These are phyloP conservation scores for Phytomonas francai DNA, from an alignment of 208 protist species.

Conservation along the genomic window DNA sequence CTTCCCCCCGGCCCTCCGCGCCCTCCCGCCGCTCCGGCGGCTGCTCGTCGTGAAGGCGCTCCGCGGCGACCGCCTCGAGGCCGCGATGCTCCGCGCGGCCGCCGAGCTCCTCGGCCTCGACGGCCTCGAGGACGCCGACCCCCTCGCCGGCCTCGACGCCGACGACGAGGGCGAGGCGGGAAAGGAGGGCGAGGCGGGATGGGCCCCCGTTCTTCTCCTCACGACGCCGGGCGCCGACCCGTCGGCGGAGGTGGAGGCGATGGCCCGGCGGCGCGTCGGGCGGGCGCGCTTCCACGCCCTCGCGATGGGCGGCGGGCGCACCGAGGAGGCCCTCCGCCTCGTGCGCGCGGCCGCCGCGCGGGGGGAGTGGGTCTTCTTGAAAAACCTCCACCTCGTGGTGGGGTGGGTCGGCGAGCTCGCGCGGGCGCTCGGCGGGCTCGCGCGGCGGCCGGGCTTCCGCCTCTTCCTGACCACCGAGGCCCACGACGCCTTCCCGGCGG, in stretches of 20 bases:
- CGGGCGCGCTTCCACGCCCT: slow-evolving; percentile 87
- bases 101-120: slow-evolving; percentile 74
- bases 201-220: slow-evolving; percentile 90
- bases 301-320: slow-evolving; percentile 95
- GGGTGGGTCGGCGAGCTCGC: slow-evolving; percentile 90
- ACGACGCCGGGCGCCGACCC: slow-evolving; percentile 95
- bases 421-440: slow-evolving; percentile 87
- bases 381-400: slow-evolving; percentile 96
- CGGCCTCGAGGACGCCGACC: slow-evolving; percentile 60
- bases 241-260: slow-evolving; percentile 89
- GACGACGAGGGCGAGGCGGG: slow-evolving; percentile 38
- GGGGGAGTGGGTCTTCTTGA: slow-evolving; percentile 94
- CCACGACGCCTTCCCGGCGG: slow-evolving; percentile 91
- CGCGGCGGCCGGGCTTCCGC: slow-evolving; percentile 84
- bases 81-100: slow-evolving; percentile 85
- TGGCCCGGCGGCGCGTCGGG: slow-evolving; percentile 73
- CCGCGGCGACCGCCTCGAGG: slow-evolving; percentile 93
- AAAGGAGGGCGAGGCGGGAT: slow-evolving; percentile 2
- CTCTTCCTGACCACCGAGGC: slow-evolving; percentile 95
- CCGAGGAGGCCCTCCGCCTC: slow-evolving; percentile 82
- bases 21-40: slow-evolving; percentile 75
- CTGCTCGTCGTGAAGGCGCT: slow-evolving; percentile 93
- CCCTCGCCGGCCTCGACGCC: slow-evolving; percentile 29
- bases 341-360: slow-evolving; percentile 60
- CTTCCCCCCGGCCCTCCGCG: slow-evolving; percentile 81